phyloP scores from a whole-genome alignment of 2,329 filamentous ascomycete genomes.

The Aspergillus sp. region DNA sequence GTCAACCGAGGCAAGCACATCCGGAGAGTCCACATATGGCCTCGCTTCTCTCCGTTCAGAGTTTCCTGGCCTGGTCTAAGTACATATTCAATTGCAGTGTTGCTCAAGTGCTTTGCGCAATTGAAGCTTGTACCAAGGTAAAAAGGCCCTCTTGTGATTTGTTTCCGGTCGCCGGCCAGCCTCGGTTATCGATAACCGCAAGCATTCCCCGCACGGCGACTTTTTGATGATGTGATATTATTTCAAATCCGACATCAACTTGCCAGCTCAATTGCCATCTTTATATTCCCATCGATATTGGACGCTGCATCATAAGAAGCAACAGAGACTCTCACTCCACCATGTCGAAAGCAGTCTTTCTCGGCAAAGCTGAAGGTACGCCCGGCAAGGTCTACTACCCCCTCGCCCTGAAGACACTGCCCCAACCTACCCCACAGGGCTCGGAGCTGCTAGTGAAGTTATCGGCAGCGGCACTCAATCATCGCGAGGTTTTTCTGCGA shows the following conservation, averaged over 20 bases:
- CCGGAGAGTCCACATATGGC: background rate
- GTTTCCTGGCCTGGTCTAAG: background rate
- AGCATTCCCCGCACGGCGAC: conserved; percentile 14
- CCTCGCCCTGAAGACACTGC: conserved; percentile 60
- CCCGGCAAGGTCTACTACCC: conserved; percentile 70
- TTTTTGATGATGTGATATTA: conserved; percentile 13
- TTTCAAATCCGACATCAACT: background rate
- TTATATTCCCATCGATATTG: background rate
- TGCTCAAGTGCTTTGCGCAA: background rate
- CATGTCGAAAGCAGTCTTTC: conserved; percentile 52
- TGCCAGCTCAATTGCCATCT: background rate
- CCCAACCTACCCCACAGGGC: conserved; percentile 66
- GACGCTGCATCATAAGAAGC: background rate
- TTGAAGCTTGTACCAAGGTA: background rate
- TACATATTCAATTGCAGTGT: background rate
- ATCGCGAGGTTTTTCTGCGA: conserved; percentile 92
- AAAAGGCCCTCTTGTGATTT: background rate
- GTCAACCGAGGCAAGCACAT: background rate
- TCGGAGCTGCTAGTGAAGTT: conserved; percentile 76
- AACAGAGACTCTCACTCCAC: conserved; percentile 7
- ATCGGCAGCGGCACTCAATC: conserved; percentile 83
- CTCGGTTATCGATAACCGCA: conserved; percentile 20
- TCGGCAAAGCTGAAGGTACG: conserved; percentile 63
- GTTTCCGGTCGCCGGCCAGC: conserved; percentile 3
- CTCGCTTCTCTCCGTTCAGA: too few species aligned